Evolutionary conservation across 179 eudicot species (phyloP), one percentile per base, ranked within the genome.

Genomic region (Silene coronaria): DNA sequence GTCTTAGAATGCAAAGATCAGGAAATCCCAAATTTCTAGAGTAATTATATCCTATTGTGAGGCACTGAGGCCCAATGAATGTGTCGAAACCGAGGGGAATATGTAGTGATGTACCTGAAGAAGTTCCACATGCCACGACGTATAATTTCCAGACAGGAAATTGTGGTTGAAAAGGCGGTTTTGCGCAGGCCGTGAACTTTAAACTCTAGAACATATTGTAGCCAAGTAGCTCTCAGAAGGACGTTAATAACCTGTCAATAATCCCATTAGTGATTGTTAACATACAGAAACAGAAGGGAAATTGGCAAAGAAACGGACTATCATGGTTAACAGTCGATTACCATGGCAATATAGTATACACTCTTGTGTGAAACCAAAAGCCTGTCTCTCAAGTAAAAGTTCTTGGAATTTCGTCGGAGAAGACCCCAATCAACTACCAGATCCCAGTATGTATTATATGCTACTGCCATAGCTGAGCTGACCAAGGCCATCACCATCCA

Each of bases 101-200:
- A n/a, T n/a, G n/a, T 38, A 12, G 12, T 3, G 26, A 8, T 32
- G 32, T 87, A 90, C 95, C 95, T 88, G 85, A 88, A 90, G 83
- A 87, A 90, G 83, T 84, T 90, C 91, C 91, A 90, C 30, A 88
- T 83, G 78, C 91, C 91, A 73, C 91, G 95, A 7, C 95, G 88
- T 71, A 86, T 69, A 55, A 90, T 88, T 84, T 88, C 96, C 32
- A 90, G 86, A 82, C 88, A 90, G 38, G 92, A 80, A 75, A 89
- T 81, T 19, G 81, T 71, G 68, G 85, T 82, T 26, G 88, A 83
- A 67, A 86, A 53, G 19, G 92, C 73, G 59, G 59, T 82, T 73
- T 89, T 88, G 24, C 76, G 80, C 76, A 89, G 67, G 38, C 88
- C 82, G 22, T 28, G 70, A 36, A 86, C 66, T 36, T 86, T 82